A percentile compares a stretch with the other conserved stretches of the same genome.
These are phyloP conservation scores for Claviceps monticola DNA, from an alignment of 2,329 filamentous ascomycete genomes.

Conservation along the genomic window DNA sequence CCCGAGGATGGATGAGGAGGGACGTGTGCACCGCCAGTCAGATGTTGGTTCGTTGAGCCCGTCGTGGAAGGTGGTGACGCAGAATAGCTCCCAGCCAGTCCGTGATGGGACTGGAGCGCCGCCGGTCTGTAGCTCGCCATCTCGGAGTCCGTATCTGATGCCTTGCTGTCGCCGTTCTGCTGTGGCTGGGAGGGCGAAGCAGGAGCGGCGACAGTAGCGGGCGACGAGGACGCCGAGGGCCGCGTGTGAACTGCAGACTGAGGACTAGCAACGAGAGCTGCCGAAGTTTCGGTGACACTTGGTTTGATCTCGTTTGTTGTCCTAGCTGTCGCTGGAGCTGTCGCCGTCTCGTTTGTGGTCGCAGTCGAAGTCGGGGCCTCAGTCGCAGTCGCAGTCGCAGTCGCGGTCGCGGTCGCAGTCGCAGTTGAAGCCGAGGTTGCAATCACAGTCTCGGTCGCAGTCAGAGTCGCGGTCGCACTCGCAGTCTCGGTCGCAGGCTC, in stretches of 20 bases:
- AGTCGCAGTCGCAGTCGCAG: background rate
- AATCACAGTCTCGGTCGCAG: background rate
- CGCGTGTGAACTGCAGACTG: conserved; percentile 1
- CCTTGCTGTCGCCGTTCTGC: conserved; percentile 20
- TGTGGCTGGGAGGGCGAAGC: conserved; percentile 9
- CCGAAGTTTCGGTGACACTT: background rate
- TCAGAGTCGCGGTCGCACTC: background rate
- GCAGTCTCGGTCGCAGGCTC: background rate
- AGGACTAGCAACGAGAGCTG: conserved; percentile 2
- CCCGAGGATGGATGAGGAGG: conserved; percentile 6
- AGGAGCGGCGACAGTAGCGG: conserved; percentile 7
- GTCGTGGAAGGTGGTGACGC: conserved; percentile 3
- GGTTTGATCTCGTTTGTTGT: background rate
- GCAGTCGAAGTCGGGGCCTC: background rate
- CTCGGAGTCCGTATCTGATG: conserved; percentile 15
- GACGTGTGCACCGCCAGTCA: conserved; percentile 8
- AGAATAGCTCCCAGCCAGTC: conserved; percentile 16
- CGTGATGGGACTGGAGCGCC: conserved; percentile 10
- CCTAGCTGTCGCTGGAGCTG: background rate
- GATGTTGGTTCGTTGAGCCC: conserved; percentile 5
- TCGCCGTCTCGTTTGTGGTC: background rate
- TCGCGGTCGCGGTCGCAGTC: background rate
- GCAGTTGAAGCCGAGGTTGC: background rate
- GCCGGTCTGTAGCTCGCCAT: conserved; percentile 19
- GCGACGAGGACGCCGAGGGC: conserved; percentile 7